These are phyloP conservation scores for Rhodomyrtus tomentosa DNA, from an alignment of 345 rosid genomes.

Conservation along the genomic window DNA sequence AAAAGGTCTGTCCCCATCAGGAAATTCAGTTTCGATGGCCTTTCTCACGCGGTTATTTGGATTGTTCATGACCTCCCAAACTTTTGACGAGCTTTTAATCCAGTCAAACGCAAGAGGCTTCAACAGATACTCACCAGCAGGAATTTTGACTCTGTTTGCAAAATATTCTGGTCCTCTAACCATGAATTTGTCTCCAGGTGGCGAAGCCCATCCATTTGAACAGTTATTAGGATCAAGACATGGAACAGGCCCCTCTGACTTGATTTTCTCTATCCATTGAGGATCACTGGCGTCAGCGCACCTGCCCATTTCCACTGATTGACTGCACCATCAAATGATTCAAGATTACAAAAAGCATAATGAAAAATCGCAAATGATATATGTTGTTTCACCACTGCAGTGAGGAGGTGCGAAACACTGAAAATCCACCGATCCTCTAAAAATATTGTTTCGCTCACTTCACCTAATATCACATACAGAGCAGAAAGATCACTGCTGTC, in stretches of 20 bases:
- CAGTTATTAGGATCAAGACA: conserved; percentile 51
- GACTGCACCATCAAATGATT: not conserved
- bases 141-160: conserved; percentile 58
- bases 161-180: conserved; percentile 86
- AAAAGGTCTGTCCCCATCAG: conserved; percentile 55
- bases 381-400: not conserved
- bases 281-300: conserved; percentile 22
- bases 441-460: not conserved
- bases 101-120: conserved; percentile 87
- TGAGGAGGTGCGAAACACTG: not conserved
- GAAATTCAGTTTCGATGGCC: conserved; percentile 43
- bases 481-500: not conserved
- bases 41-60: conserved; percentile 54
- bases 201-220: conserved; percentile 79
- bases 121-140: conserved; percentile 61
- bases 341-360: not conserved
- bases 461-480: not conserved
- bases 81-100: conserved; percentile 61
- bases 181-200: conserved; percentile 63
- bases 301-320: conserved; percentile 26
- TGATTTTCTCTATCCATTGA: conserved; percentile 63
- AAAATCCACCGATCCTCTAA: not conserved
- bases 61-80: conserved; percentile 41
- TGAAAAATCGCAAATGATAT: not conserved
- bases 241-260: conserved; percentile 74